Evolutionary conservation across 768 basidiomycete genomes (phyloP).

Genomic region (Boletus reticulatus): DNA sequence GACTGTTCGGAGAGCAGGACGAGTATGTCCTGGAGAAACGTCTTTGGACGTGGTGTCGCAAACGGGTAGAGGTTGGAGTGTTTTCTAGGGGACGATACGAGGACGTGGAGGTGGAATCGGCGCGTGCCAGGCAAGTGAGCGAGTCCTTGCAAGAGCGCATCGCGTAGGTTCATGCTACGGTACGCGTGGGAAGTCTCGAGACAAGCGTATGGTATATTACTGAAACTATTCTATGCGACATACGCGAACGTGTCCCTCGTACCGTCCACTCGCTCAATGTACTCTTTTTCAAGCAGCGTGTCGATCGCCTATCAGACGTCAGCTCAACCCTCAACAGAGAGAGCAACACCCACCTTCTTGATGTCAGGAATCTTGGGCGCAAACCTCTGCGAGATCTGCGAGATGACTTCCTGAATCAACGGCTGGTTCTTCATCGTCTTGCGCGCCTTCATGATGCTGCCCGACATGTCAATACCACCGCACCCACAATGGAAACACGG

Average conservation of each 20-base stretch:
- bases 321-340: neutral
- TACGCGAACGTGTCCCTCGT: slow-evolving; percentile 71
- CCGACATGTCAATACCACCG: neutral
- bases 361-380: slow-evolving; percentile 94
- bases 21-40: slow-evolving; percentile 74
- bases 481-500: neutral
- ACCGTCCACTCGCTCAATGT: slow-evolving; percentile 91
- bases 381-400: slow-evolving; percentile 84
- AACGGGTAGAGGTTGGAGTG: slow-evolving; percentile 73
- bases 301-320: slow-evolving; percentile 71
- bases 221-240: slow-evolving; percentile 35
- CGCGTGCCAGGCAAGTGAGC: slow-evolving; percentile 60
- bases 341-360: slow-evolving; percentile 66
- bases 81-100: slow-evolving; percentile 67
- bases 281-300: slow-evolving; percentile 92
- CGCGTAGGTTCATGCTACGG: slow-evolving; percentile 49
- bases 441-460: slow-evolving; percentile 90
- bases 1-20: slow-evolving; percentile 69
- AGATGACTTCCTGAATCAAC: slow-evolving; percentile 86
- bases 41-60: slow-evolving; percentile 60
- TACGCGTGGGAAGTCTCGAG: slow-evolving; percentile 19
- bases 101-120: slow-evolving; percentile 71
- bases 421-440: slow-evolving; percentile 95
- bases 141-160: slow-evolving; percentile 59
- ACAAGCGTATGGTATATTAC: slow-evolving; percentile 19